These are phyloP conservation scores for Anthracocystis walkeri DNA, from an alignment of 1,284 basidiomycete species.

Conservation along the genomic window DNA sequence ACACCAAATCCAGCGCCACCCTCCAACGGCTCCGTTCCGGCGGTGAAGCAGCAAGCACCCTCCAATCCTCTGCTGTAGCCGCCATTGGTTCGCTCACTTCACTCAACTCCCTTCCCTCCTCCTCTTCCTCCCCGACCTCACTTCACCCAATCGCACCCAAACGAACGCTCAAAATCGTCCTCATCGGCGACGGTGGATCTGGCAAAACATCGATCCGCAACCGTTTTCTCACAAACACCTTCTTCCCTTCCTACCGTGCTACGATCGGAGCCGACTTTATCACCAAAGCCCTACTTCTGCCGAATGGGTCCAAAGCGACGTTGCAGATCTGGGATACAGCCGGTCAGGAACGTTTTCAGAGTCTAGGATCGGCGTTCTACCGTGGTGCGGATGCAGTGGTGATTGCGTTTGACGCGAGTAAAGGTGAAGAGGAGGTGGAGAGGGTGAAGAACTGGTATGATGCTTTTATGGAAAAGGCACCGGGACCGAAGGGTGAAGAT, in stretches of 20 bases:
- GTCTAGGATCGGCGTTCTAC: conserved; percentile 63
- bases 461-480: conserved; percentile 55
- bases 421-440: conserved; percentile 17
- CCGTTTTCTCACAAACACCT: conserved; percentile 48
- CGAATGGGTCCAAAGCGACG: conserved; percentile 39
- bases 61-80: conserved; percentile 32
- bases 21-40: conserved; percentile 18
- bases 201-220: conserved; percentile 62
- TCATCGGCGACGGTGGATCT: conserved; percentile 56
- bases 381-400: conserved; percentile 63
- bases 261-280: conserved; percentile 66
- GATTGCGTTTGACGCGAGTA: conserved; percentile 50
- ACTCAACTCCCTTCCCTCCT: conserved; percentile 7
- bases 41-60: conserved; percentile 13
- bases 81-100: conserved; percentile 27
- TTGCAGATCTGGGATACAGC: conserved; percentile 61
- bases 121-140: conserved; percentile 30
- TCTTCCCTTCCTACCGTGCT: conserved; percentile 51
- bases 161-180: conserved; percentile 59
- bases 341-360: conserved; percentile 65
- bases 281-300: conserved; percentile 46
- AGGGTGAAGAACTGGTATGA: conserved; percentile 46
- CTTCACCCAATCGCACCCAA: conserved; percentile 23
- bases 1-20: neutral
- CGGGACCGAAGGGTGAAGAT: conserved; percentile 36